A percentile compares a stretch with the other conserved stretches of the same genome.
phyloP scores from a whole-genome alignment of 2,329 filamentous ascomycete species.

The Xylaria polymorpha region DNA sequence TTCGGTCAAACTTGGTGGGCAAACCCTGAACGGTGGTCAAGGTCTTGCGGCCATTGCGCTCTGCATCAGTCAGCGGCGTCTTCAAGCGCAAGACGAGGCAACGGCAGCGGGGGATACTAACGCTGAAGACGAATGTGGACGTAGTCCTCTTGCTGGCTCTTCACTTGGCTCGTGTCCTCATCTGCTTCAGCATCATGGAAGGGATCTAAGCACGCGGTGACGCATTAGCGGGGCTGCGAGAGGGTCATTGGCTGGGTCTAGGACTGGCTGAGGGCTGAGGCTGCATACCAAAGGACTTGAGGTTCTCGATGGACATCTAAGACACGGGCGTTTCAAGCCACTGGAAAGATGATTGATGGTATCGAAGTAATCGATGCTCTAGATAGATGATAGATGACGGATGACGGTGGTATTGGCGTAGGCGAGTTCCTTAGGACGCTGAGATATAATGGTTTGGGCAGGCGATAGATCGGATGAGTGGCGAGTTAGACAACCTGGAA shows the following conservation, averaged over 20 bases:
- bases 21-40: constrained; percentile 99
- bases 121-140: constrained; percentile 99
- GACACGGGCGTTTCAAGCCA: constrained; percentile 15
- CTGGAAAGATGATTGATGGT: constrained; percentile 12
- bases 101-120: constrained; percentile 62
- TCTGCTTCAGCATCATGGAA: constrained; percentile 94
- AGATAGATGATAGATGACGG: too few relatives aligned
- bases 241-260: constrained; percentile 30
- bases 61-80: constrained; percentile 59
- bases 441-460: constrained; percentile 9
- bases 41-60: constrained; percentile 99
- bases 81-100: neutral
- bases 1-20: constrained; percentile 98
- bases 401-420: neutral
- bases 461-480: constrained; percentile 4
- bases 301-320: constrained; percentile 94
- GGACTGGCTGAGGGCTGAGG: neutral
- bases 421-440: constrained; percentile 10
- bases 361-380: constrained; percentile 8
- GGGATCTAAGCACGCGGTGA: constrained; percentile 75
- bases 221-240: constrained; percentile 33
- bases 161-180: constrained; percentile 91
- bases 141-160: constrained; percentile 94
- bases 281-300: constrained; percentile 89
- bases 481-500: neutral